Conservation (phyloP, 2,329 filamentous ascomycete species). For the Metarhizium sp. region DNA sequence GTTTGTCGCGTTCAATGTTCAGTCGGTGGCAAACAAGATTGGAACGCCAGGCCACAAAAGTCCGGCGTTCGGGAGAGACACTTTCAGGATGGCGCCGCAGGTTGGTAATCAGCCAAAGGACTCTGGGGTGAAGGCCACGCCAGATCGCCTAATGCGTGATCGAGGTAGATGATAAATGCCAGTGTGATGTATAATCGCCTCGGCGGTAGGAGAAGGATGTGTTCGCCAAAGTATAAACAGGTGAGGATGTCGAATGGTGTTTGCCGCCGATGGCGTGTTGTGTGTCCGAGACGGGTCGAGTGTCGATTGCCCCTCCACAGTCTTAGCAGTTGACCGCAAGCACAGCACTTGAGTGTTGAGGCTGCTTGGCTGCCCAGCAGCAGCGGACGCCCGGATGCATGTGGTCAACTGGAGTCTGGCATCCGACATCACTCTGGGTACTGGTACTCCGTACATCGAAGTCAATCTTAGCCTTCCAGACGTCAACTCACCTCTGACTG, state of each 20-base stretch:
- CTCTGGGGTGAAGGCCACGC: not conserved
- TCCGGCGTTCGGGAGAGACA: not conserved
- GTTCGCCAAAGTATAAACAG: not conserved
- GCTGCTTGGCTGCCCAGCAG: no score
- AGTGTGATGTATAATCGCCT: not conserved
- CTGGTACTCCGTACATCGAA: no score
- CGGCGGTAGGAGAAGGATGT: not conserved
- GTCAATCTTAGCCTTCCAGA: no score
- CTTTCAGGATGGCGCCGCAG: not conserved
- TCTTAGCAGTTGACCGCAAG: no score
- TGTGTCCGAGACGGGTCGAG: not conserved
- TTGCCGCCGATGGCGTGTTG: not conserved
- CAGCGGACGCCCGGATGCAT: no score
- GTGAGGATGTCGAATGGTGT: not conserved
- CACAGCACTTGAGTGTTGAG: no score
- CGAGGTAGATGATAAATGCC: not conserved
- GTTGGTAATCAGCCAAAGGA: not conserved
- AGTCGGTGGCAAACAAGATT: not conserved
- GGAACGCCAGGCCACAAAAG: not conserved
- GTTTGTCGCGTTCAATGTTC: not conserved
- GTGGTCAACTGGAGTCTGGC: no score
- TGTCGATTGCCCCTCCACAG: not conserved
- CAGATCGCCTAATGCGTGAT: not conserved
- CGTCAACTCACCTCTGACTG: no score
- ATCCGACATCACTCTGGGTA: no score